These are phyloP conservation scores for Chenopodium quinoa DNA, from an alignment of 148 eudicot species.

Conservation along the genomic window DNA sequence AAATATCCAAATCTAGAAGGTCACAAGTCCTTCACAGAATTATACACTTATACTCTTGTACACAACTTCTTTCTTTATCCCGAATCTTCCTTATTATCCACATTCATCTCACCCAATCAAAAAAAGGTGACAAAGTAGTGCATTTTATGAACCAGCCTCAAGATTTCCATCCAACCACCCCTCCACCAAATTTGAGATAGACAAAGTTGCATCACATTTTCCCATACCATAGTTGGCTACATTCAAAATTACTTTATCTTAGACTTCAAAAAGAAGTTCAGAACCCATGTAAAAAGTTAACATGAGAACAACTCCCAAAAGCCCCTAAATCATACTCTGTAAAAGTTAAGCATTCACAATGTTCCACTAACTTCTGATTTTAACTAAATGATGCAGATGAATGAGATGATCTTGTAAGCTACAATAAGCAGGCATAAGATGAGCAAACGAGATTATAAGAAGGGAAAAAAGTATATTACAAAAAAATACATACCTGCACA, in stretches of 20 bases:
- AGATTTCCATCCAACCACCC: not conserved
- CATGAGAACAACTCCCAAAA: not conserved
- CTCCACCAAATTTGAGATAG: not conserved
- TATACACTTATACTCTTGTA: not conserved
- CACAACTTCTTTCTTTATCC: not conserved
- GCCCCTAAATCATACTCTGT: not conserved
- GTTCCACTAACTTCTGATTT: not conserved
- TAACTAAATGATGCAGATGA: slow-evolving; percentile 1
- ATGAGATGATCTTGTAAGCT: not conserved
- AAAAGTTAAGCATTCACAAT: not conserved
- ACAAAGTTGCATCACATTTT: not conserved
- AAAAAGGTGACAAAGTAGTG: too few relatives aligned
- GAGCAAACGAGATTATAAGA: not conserved
- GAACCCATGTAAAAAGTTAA: not conserved
- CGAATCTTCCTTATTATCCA: too few relatives aligned
- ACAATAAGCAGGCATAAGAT: not conserved
- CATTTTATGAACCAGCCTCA: too few relatives aligned
- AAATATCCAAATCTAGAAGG: not conserved
- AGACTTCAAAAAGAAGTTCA: not conserved
- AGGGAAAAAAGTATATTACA: not conserved
- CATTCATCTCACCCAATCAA: too few relatives aligned
- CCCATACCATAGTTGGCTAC: not conserved
- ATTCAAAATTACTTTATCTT: not conserved
- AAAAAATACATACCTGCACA: slow-evolving; percentile 62
- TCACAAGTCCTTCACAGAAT: not conserved